Percentiles rank a stretch among this genome's conserved stretches.
Conservation (phyloP, 1,139 yeast genomes). For the Geotrichum bryndzae region DNA sequence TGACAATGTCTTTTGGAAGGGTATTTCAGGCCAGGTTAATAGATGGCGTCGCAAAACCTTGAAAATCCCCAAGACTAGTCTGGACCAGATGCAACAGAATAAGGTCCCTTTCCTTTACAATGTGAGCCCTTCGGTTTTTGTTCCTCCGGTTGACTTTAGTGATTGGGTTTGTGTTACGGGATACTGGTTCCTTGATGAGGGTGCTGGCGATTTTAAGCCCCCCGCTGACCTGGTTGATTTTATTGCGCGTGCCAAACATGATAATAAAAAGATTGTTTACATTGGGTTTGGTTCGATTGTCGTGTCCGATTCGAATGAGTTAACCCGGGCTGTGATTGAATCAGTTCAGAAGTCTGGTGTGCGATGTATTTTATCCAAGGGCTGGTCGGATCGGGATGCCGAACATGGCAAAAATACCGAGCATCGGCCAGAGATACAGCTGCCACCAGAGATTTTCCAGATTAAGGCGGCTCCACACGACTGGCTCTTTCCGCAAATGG, state of each 20-base stretch:
- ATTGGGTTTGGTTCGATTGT: constrained; percentile 96
- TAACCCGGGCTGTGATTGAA: constrained; percentile 71
- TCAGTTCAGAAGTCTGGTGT: constrained; percentile 78
- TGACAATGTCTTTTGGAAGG: constrained; percentile 91
- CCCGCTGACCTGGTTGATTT: constrained; percentile 56
- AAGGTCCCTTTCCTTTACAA: constrained; percentile 85
- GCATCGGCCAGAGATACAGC: constrained; percentile 43
- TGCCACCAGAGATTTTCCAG: constrained; percentile 67
- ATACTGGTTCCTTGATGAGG: constrained; percentile 87
- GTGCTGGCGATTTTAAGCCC: constrained; percentile 51
- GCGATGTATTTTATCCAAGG: constrained; percentile 80
- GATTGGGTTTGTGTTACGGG: constrained; percentile 96
- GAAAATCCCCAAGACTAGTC: constrained; percentile 59
- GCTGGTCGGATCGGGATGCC: constrained; percentile 74
- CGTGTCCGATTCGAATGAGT: constrained; percentile 69
- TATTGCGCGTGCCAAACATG: constrained; percentile 54
- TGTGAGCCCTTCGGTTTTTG: constrained; percentile 79
- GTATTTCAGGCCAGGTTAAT: constrained; percentile 82
- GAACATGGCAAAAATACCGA: constrained; percentile 37
- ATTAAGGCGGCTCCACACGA: constrained; percentile 82
- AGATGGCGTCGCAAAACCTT: constrained; percentile 73
- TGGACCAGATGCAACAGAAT: constrained; percentile 64
- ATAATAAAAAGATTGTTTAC: constrained; percentile 68
- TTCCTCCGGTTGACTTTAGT: constrained; percentile 88
- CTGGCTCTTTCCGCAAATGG: constrained; percentile 84